These are phyloP conservation scores for Inga oerstediana DNA, from an alignment of 306 rosid species.

Conservation along the genomic window DNA sequence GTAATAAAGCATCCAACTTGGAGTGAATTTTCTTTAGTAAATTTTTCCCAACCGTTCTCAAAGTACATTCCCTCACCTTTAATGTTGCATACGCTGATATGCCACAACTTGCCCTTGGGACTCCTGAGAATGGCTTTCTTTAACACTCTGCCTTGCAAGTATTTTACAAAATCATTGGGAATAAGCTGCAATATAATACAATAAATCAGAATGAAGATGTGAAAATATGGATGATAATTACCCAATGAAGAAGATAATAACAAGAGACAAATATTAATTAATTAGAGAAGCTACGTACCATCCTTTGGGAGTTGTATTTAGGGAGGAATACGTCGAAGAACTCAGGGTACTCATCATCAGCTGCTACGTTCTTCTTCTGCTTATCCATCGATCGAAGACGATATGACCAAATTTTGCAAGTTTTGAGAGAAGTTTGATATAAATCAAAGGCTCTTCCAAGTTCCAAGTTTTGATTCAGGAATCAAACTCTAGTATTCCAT, in stretches of 20 bases:
- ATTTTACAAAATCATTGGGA: background rate
- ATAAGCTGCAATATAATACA: background rate
- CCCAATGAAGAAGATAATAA: too few species aligned
- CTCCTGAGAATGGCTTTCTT: background rate
- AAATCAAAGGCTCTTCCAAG: background rate
- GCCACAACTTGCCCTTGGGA: background rate
- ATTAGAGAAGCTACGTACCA: background rate
- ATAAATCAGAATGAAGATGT: background rate
- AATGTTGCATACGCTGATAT: background rate
- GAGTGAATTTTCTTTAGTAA: background rate
- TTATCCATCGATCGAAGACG: background rate
- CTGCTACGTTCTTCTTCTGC: background rate
- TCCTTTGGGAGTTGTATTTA: background rate
- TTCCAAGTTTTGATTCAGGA: background rate
- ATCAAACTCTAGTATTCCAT: background rate
- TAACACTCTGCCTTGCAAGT: background rate
- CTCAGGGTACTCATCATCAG: background rate
- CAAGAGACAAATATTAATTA: too few species aligned
- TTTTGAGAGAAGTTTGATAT: background rate
- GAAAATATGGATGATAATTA: too few species aligned
- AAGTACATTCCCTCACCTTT: background rate
- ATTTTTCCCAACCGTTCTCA: background rate
- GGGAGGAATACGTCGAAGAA: background rate
- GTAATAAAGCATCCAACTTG: background rate
- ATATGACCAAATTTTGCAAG: background rate